Base-by-base conservation (phyloP, 106 monocot genomes). In the Dactylorhiza incarnata region DNA sequence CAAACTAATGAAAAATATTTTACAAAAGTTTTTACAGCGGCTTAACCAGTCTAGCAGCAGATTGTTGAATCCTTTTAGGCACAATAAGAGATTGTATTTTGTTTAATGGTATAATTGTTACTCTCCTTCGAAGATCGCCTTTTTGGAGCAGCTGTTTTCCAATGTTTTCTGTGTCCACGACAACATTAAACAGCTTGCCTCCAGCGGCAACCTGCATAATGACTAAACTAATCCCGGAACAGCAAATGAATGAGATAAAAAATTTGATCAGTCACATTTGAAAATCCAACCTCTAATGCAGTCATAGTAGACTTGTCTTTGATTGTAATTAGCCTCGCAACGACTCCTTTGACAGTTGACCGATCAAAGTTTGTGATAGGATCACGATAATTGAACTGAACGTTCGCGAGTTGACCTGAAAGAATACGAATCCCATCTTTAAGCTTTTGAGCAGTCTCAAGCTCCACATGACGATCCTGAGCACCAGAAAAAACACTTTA, bases 101-200 rank as follows among this genome's bases (percentile, higher is more conserved):
- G 80, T 94, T 94, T 80, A 94, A 75, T 17, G 94, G 97, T 84
- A 97, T 89, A 73, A 97, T 89, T 45, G 97, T 97, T 49, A 94
- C 89, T 73, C 97, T 83, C 69, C 87, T 87, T 22, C 83, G 81
- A 49, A 97, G 81, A 74, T 89, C 84, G 6, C 97, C 97, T 25
- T 87, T 83, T 81, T 94, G 82, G 37, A 97, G 89, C 14, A 97
- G 81, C 70, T 89, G 89, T 62, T 97, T 97, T 20, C 97, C 97
- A 23, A 89, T 97, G 75, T 75, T 75, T 86, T 97, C 93, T 17
- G 85, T 86, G 78, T 97, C 97, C 7, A 94, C 94, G 74, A 94
- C 93, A 77, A 94, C 90, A 89, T 94, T 89, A 86, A 73, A 97
- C 44, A 97, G 78, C 74, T 89, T 97, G 37, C 91, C 93, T 70